Evolutionary conservation across 371 early-diverging fungal species (phyloP), one percentile per base, ranked within the genome.

Genomic region (Rhizopus microsporus): DNA sequence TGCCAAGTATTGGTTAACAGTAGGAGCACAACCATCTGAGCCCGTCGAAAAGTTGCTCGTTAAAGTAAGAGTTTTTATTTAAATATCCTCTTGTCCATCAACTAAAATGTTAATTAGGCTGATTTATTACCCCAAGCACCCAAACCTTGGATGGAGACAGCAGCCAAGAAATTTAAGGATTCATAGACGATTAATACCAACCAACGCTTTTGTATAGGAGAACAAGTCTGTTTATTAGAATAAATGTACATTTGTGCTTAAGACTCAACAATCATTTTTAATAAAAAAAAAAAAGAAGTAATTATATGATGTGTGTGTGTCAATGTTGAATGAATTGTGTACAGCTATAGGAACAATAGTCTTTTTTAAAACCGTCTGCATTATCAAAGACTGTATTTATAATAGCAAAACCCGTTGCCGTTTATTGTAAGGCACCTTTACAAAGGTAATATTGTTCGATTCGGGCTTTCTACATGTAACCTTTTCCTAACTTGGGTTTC

Each of bases 1-100:
- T 47, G 89, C 91, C 63, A 95, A 96, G 72, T 94, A 97, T 75
- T 98, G 99, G 99, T 77, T 98, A 54, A 88, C 90, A 10, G 93
- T 90, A 10, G 98, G 98, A 32, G 99, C 97, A 10, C 94, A 96
- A 77, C 96, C 97, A 7, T 80, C 90, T 12, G 92, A 92, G 33
- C 78, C 89, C 10, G 98, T 95, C 8, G 87, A 88, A 23, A 90
- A 91, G 64, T 69, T 98, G 59, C 75, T 98, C 17, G 88, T 91
- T 59, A 95, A 93, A 84, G 97, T 95, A 63, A 68, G 70, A 10
- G 23, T 57, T 12, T 10, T 4, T 3, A 38, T n/a, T 45, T 38
- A 2, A n/a, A 16, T 30, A 7, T 17, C 40, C 9, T 31, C 33
- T 32, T 48, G 13, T 10, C 53, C 10, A 8, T 43, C 23, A 12